Base-by-base conservation (phyloP, 495 filamentous ascomycete species). In the Penicillium riverlandense region DNA sequence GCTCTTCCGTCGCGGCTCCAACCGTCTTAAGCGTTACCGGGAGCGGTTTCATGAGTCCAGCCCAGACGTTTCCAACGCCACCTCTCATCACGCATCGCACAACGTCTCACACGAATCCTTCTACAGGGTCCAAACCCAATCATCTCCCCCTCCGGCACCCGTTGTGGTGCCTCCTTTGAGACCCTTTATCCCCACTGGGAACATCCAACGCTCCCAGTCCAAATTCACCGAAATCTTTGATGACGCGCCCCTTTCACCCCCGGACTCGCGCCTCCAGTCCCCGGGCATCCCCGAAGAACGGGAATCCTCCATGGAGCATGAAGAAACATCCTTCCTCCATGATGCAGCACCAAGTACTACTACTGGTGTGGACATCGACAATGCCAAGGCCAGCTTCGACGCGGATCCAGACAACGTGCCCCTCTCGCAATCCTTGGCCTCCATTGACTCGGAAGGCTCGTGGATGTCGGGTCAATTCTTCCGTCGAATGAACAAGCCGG, bases 151-250 rank as follows among this genome's bases (percentile, higher is more conserved):
- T 32, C 52, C 57, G 6, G 43, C 59, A 8, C 58, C 59, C 11
- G 64, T 69, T 40, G 13, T 34, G 14, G 1, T 49, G 8, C 44
- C 55, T 12, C 66, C 72, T 11, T 69, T 75, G 0, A 65, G 71
- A 46, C 60, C 55, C 32, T 67, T 66, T 46, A 63, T 63, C 35
- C 69, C 67, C 31, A 74, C 77, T 8, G 76, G 73, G 10, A 74
- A 72, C 1, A 79, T 89, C 7, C 79, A 81, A 47, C 82, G 88
- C 28, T 87, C 88, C 4, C 85, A 86, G 65, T 95, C 88, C 35
- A 90, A 88, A 37, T 96, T 96, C 70, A 79, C 82, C n/a, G 90
- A 96, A 61, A 89, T 95, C 59, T 77, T 96, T 11, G 88, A 87
- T 12, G 90, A 95, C 52, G 72, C 88, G 28, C 85, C 88, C 2